Evolutionary conservation across 441 rosid species (phyloP), one percentile per base, ranked within the genome.

Genomic region (Melianthus villosus): DNA sequence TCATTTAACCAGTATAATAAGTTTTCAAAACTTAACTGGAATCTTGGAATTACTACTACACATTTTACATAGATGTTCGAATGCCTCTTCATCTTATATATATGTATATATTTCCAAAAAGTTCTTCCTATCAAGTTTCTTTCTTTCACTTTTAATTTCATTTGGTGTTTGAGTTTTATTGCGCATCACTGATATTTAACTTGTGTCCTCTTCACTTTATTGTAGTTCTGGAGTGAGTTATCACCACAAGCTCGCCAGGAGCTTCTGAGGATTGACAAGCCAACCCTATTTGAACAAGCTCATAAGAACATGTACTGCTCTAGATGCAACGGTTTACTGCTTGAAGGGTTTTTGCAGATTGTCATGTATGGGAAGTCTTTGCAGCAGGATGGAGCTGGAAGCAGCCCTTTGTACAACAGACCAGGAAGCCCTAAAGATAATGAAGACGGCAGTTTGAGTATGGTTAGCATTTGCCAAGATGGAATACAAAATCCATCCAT

Each of bases 221-320:
- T 54, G 48, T 52, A 82, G 97, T 86, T 77, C 56, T 86, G 97
- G 97, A 71, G 60, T 59, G 86, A 71, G 48, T 48, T 77, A 55
- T 44, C 89, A 4, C 61, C 50, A 12, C 69, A 68, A 63, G 72
- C 73, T 25, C 65, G 94, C 25, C 83, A 69, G 59, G 60, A 69
- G 53, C 82, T 86, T 11, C 57, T 86, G 31, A 68, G 64, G 66
- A 70, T 82, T 48, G 94, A 86, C 62, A 86, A 82, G 53, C 97
- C 82, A 57, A 62, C 79, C 38, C 67, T 86, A 25, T 69, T 82
- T 58, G 89, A 79, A 65, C 97, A 75, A 70, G 93, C 94, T 52
- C 89, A 89, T 7, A 86, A 79, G 70, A 77, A 77, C 59, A 71
- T 82, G 79, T 82, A 73, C 49, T 86, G 97, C 46, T 86, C 97